Conservation (phyloP, 768 basidiomycete species). For the Amanita molliuscula region DNA sequence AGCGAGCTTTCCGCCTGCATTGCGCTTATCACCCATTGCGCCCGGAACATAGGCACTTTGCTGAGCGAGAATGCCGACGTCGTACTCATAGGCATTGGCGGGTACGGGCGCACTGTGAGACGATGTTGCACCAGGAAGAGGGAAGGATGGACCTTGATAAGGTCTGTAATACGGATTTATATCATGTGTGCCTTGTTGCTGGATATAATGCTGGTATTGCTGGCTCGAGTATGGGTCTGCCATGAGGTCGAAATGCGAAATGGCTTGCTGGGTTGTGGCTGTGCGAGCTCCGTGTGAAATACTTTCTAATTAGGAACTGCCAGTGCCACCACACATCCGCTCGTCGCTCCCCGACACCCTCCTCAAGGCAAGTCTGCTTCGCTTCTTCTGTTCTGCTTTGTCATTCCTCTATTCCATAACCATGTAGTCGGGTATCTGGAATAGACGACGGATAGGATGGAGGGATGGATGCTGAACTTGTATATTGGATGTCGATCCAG, state of each 20-base stretch:
- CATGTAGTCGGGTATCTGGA: background rate
- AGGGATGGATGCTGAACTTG: slow-evolving; percentile 18
- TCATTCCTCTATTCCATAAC: background rate
- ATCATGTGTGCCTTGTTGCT: slow-evolving; percentile 47
- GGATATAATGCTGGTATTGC: slow-evolving; percentile 40
- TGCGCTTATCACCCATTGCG: slow-evolving; percentile 81
- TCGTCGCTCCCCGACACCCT: slow-evolving; percentile 14
- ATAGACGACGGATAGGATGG: background rate
- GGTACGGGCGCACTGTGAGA: slow-evolving; percentile 74
- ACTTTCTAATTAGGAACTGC: slow-evolving; percentile 5
- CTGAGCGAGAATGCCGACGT: slow-evolving; percentile 83
- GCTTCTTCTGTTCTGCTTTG: background rate
- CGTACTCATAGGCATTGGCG: slow-evolving; percentile 87
- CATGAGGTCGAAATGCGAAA: slow-evolving; percentile 9
- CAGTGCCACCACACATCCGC: background rate
- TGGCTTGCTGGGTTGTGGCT: background rate
- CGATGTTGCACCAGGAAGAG: slow-evolving; percentile 51
- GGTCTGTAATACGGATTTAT: slow-evolving; percentile 78
- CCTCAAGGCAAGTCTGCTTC: slow-evolving; percentile 28
- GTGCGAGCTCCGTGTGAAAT: background rate
- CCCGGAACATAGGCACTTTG: slow-evolving; percentile 91
- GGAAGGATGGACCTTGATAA: slow-evolving; percentile 66
- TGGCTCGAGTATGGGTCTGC: slow-evolving; percentile 37
- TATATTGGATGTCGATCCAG: slow-evolving; percentile 21
- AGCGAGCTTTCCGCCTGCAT: slow-evolving; percentile 74